Evolutionary conservation across 768 basidiomycete genomes (phyloP).

Genomic region (Phanerochaete carnosa): DNA sequence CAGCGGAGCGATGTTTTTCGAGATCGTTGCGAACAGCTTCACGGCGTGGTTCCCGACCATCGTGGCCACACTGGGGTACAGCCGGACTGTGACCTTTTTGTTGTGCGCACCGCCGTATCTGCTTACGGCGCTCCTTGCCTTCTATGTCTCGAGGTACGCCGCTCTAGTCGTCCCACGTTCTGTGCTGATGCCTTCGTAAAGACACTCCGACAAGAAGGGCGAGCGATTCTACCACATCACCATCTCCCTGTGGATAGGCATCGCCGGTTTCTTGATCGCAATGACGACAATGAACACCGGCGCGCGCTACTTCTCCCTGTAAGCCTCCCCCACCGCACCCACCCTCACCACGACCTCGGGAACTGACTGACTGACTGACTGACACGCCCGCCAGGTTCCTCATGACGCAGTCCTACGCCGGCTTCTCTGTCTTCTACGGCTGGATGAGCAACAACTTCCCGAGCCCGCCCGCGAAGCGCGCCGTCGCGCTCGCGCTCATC

Average conservation of each 20-base stretch:
- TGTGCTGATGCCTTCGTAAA: conserved; percentile 16
- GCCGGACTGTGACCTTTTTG: conserved; percentile 56
- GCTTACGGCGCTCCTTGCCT: conserved; percentile 54
- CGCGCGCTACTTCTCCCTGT: conserved; percentile 67
- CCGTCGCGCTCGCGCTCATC: conserved; percentile 78
- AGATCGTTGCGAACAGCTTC: conserved; percentile 63
- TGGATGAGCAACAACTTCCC: conserved; percentile 62
- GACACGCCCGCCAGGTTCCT: conserved; percentile 52
- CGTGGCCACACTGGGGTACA: conserved; percentile 66
- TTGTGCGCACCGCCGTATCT: conserved; percentile 79
- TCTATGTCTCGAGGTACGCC: conserved; percentile 47
- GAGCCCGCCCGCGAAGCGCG: conserved; percentile 79
- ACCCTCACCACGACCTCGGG: background rate
- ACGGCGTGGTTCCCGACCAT: conserved; percentile 81
- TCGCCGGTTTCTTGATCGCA: conserved; percentile 65
- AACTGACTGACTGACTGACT: background rate
- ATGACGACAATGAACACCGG: conserved; percentile 59
- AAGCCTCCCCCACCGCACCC: conserved; percentile 17
- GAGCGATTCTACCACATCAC: conserved; percentile 73
- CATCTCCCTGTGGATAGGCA: conserved; percentile 49
- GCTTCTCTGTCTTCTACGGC: conserved; percentile 59
- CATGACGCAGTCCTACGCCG: conserved; percentile 71
- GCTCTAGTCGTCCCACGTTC: background rate
- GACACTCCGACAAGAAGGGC: conserved; percentile 69
- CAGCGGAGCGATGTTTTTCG: conserved; percentile 51